Evolutionary conservation across 108 stramenopile species (phyloP).

Genomic region (Nannochloropsis oceanica): DNA sequence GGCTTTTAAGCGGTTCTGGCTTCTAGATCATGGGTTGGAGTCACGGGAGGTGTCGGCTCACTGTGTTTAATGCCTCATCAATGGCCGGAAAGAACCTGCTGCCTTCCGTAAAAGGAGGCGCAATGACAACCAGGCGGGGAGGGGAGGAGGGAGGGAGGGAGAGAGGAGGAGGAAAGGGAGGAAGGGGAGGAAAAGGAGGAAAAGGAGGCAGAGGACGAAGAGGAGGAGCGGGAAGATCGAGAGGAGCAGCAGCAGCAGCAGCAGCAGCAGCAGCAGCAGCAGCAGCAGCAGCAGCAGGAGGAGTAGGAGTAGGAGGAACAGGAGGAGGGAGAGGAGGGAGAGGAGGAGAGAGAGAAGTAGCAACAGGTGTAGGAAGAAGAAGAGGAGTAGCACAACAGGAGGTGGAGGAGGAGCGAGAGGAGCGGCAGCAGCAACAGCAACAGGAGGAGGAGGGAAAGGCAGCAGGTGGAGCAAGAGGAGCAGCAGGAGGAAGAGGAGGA

Average conservation of each 20-base stretch:
- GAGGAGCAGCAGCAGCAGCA: not conserved
- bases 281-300: not conserved
- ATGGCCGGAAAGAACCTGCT: too few species aligned
- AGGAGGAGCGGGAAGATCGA: not conserved
- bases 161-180: not conserved
- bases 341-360: not conserved
- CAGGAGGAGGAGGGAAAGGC: too few species aligned
- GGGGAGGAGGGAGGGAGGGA: not conserved
- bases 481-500: too few species aligned
- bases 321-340: not conserved
- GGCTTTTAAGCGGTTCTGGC: too few species aligned
- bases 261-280: not conserved
- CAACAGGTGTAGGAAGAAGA: not conserved
- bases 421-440: too few species aligned
- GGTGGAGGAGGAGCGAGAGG: too few species aligned
- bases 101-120: too few species aligned
- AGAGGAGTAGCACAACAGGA: not conserved
- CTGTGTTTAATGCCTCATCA: too few species aligned
- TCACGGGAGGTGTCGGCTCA: too few species aligned
- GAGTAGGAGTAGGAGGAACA: not conserved
- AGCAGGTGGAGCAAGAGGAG: too few species aligned
- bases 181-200: not conserved
- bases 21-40: too few species aligned
- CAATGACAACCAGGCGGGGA: too few species aligned
- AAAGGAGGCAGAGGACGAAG: not conserved